Base-by-base conservation (phyloP, 768 basidiomycete genomes). In the Pulveroboletus sp. region DNA sequence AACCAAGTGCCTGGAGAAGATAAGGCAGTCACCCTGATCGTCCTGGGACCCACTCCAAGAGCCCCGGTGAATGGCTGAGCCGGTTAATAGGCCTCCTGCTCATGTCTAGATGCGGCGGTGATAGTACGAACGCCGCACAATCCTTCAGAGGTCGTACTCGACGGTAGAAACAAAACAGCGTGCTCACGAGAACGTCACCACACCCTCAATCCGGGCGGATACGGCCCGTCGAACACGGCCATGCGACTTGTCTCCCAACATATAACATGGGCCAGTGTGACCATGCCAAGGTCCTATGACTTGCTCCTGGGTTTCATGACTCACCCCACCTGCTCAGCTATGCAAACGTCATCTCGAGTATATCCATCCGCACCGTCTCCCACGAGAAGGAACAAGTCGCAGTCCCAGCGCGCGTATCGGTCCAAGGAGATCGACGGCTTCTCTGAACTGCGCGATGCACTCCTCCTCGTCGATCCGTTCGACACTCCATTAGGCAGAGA, bases 371-470 rank as follows among this genome's bases (percentile, higher is more conserved):
- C 43, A 9, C 24, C 28, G 18, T 52, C 42, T 0, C 52, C 59
- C 8, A 12, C 42, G 9, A 64, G n/a, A 46, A 63, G 62, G 38
- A 58, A 51, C 42, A 62, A 64, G 39, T 44, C 45, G 21, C 62
- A 59, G 48, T 65, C 65, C 5, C 65, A 69, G 21, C 51, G 65
- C 46, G 60, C 55, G 26, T 67, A 69, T 28, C 65, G 65, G 15
- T 59, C 55, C 42, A 66, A 66, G 47, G 64, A 69, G 47, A 58
- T 57, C 14, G 62, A 62, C 40, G 62, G 66, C 24, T 68, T 67
- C 56, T 47, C 55, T n/a, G 67, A 68, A 30, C 60, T 67, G 15
- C 62, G 62, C 38, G 49, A 57, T 6, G 57, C 62, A 14, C 27
- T 66, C 7, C 57, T 59, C 39, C 48, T 64, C 3, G 54, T 66